A percentile compares a stretch with the other conserved stretches of the same genome.
Conservation (phyloP, 1,139 yeast genomes). For the Yamadazyma sp. region DNA sequence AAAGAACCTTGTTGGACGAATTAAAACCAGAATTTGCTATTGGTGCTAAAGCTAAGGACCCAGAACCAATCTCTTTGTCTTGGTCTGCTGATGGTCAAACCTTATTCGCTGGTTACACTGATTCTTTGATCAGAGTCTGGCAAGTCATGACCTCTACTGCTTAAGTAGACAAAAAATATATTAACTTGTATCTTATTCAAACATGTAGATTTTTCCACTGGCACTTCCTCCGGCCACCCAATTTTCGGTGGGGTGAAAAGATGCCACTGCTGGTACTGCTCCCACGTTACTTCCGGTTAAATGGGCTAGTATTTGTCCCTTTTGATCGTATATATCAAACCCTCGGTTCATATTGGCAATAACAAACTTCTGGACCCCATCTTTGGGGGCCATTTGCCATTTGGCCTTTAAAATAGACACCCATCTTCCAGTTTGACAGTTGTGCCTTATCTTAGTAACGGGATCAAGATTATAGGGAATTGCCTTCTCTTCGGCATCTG, state of each 20-base stretch:
- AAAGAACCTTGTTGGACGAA: conserved; percentile 94
- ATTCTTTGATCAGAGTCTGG: conserved; percentile 99
- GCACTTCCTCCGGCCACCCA: conserved; percentile 96
- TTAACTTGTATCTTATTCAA: conserved; percentile 23
- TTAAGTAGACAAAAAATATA: conserved; percentile 20
- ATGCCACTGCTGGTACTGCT: conserved; percentile 88
- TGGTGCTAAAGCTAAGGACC: conserved; percentile 91
- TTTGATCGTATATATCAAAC: conserved; percentile 74
- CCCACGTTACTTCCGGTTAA: conserved; percentile 59
- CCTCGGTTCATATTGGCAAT: conserved; percentile 92
- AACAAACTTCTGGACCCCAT: conserved; percentile 76
- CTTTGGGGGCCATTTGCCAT: conserved; percentile 75
- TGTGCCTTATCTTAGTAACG: conserved; percentile 65
- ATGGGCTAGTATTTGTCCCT: conserved; percentile 79
- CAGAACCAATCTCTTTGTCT: conserved; percentile 96
- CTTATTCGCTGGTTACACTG: conserved; percentile 99
- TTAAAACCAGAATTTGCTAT: conserved; percentile 97
- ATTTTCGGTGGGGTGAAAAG: conserved; percentile 80
- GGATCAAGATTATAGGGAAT: conserved; percentile 49
- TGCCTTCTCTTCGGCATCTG: conserved; percentile 15
- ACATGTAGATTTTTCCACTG: conserved; percentile 83
- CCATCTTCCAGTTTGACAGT: conserved; percentile 97
- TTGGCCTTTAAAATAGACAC: conserved; percentile 84
- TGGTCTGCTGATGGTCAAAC: conserved; percentile 99
- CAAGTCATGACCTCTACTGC: conserved; percentile 95